Percentiles rank a stretch among this genome's conserved stretches.
phyloP scores from a whole-genome alignment of 495 filamentous ascomycete genomes.

The Penicillium ucsense region DNA sequence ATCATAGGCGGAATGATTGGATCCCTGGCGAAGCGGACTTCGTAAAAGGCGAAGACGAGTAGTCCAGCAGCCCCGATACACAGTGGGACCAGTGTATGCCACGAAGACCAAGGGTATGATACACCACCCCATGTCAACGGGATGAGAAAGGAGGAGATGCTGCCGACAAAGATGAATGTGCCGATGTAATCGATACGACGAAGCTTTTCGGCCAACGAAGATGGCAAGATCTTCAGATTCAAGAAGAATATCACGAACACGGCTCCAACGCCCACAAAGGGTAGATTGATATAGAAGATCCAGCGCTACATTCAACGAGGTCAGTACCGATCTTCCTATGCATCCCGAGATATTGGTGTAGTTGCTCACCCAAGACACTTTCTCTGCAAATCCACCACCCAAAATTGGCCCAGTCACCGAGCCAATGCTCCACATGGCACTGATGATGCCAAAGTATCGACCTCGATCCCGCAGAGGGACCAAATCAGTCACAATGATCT shows the following conservation, averaged over 20 bases:
- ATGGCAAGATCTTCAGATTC: slow-evolving; percentile 32
- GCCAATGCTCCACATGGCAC: slow-evolving; percentile 55
- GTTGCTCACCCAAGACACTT: slow-evolving; percentile 46
- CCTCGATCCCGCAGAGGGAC: slow-evolving; percentile 37
- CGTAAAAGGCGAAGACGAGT: slow-evolving; percentile 35
- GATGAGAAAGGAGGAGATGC: slow-evolving; percentile 37
- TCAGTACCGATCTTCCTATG: not conserved
- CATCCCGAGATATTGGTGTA: not conserved
- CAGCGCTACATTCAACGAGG: slow-evolving; percentile 21
- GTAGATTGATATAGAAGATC: slow-evolving; percentile 50
- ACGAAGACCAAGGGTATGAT: slow-evolving; percentile 38
- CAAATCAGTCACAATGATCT: slow-evolving; percentile 63
- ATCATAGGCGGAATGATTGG: slow-evolving; percentile 40
- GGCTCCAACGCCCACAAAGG: slow-evolving; percentile 39
- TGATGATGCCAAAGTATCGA: slow-evolving; percentile 42
- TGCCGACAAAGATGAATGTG: slow-evolving; percentile 43
- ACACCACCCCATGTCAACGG: slow-evolving; percentile 44
- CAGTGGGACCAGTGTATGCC: slow-evolving; percentile 48
- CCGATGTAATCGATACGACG: slow-evolving; percentile 52
- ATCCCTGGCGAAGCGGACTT: slow-evolving; percentile 34
- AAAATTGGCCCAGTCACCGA: slow-evolving; percentile 59
- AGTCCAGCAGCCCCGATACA: slow-evolving; percentile 44
- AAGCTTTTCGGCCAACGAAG: slow-evolving; percentile 32
- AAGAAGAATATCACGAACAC: slow-evolving; percentile 41
- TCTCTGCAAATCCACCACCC: slow-evolving; percentile 58